These are phyloP conservation scores for Neurospora crassa DNA, from an alignment of 2,329 filamentous ascomycete genomes.

Conservation along the genomic window DNA sequence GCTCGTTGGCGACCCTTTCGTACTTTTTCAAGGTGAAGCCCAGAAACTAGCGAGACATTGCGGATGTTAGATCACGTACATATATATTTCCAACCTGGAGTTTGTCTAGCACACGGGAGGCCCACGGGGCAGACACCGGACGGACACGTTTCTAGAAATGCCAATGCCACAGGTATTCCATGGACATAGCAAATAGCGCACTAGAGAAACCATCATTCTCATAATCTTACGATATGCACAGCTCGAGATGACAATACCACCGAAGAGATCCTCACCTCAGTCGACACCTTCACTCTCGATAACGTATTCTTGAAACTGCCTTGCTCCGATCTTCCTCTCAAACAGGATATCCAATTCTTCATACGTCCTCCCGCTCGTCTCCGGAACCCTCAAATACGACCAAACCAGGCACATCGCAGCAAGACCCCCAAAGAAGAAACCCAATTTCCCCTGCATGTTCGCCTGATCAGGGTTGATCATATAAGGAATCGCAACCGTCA, in stretches of 20 bases:
- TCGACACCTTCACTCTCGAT: background rate
- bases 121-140: background rate
- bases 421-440: slow-evolving; percentile 31
- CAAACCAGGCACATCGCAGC: slow-evolving; percentile 27
- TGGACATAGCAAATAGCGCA: background rate
- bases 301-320: slow-evolving; percentile 43
- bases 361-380: slow-evolving; percentile 21
- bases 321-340: slow-evolving; percentile 60
- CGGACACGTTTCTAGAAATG: background rate
- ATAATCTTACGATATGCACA: background rate
- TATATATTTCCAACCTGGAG: background rate
- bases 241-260: background rate
- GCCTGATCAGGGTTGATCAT: slow-evolving; percentile 34
- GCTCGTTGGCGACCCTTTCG: background rate
- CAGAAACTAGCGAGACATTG: background rate
- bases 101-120: background rate
- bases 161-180: background rate
- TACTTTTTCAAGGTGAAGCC: background rate
- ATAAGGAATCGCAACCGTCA: slow-evolving; percentile 35
- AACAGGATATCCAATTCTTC: slow-evolving; percentile 28
- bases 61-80: background rate
- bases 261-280: background rate
- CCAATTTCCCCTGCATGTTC: slow-evolving; percentile 32
- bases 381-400: slow-evolving; percentile 25
- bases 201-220: background rate